Base-by-base conservation (phyloP, 345 rosid genomes). In the Eutrema heterophyllum region DNA sequence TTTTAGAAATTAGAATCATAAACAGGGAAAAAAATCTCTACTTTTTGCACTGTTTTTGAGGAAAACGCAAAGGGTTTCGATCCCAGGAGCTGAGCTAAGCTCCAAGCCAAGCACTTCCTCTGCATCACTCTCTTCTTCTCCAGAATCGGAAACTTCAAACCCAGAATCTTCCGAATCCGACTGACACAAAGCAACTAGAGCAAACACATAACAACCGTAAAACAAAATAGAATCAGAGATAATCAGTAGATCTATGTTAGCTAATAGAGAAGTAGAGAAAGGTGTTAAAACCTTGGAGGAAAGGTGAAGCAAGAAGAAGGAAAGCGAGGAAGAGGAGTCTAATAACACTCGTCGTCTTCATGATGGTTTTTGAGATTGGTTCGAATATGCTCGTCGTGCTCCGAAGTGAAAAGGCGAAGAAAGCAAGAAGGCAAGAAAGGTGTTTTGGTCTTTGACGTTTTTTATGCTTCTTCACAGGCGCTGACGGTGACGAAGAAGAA, bases 41-140 rank as follows among this genome's bases (percentile, higher is more conserved):
- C 97, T 24, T 78, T 84, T 87, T 7, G 88, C 93, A 1, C 85
- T 85, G 72, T 92, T 92, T 67, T 88, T 86, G 48, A 92, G 98
- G 84, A 89, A 94, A 72, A 89, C 83, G 32, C 86, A 84, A 46
- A 86, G 79, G 9, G 90, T 87, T 29, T 81, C 87, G 39, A 94
- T 79, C 59, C 89, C 93, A 6, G 88, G 85, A 82, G 97, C 89
- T 8, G 93, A 84, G 49, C 67, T 76, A 51, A 85, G 88, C 60
- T 26, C 80, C 46, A 73, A 83, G 51, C 70, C 84, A 50, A 81
- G 83, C 35, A 84, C 83, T 32, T 91, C 88, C 30, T 79, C 86
- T 38, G 79, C 78, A 74, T 91, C 96, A 33, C 84, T 88, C 62
- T 87, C 90, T 60, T 85, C 98, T 54, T 84, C 91, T 30, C 67